Percentiles rank a stretch among this genome's conserved stretches.
Evolutionary conservation across 83 land plant species (phyloP).

Genomic region (Picea mariana): DNA sequence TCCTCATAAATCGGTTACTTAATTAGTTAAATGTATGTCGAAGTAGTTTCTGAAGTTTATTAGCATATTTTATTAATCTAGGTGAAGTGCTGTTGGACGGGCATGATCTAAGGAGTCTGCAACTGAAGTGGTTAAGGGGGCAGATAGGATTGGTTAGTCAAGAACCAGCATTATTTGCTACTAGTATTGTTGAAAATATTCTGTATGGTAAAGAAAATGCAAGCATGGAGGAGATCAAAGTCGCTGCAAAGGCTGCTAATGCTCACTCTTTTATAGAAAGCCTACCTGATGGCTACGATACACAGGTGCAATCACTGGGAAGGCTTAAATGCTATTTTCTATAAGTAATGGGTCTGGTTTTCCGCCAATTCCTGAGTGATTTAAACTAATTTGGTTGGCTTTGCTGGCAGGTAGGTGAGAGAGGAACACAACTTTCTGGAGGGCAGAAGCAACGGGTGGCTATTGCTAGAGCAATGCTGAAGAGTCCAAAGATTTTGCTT

Average conservation of each 20-base stretch:
- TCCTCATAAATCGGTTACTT: not conserved
- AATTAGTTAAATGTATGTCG: not conserved
- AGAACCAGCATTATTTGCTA: conserved; percentile 73
- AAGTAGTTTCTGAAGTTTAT: not conserved
- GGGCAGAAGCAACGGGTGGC: conserved; percentile 82
- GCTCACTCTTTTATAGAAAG: conserved; percentile 51
- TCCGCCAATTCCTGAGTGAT: conserved; percentile 11
- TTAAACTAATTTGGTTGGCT: not conserved
- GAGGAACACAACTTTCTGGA: conserved; percentile 68
- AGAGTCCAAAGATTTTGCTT: conserved; percentile 57
- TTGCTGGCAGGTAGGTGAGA: conserved; percentile 60
- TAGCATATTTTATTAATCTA: conserved; percentile 13
- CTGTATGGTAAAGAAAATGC: conserved; percentile 65
- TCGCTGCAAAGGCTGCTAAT: conserved; percentile 57
- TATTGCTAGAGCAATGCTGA: conserved; percentile 70
- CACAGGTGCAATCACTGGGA: conserved; percentile 21
- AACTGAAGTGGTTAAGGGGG: conserved; percentile 60
- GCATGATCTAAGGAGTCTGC: conserved; percentile 42
- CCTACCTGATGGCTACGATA: conserved; percentile 53
- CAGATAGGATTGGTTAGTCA: conserved; percentile 76
- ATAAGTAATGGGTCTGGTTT: not conserved
- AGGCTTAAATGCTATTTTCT: not conserved
- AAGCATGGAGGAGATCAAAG: conserved; percentile 36
- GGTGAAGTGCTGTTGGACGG: conserved; percentile 62
- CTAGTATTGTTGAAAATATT: conserved; percentile 49